Percentiles rank a stretch among this genome's conserved stretches.
Conservation (phyloP, 306 rosid genomes). For the Cucurbita maxima region DNA sequence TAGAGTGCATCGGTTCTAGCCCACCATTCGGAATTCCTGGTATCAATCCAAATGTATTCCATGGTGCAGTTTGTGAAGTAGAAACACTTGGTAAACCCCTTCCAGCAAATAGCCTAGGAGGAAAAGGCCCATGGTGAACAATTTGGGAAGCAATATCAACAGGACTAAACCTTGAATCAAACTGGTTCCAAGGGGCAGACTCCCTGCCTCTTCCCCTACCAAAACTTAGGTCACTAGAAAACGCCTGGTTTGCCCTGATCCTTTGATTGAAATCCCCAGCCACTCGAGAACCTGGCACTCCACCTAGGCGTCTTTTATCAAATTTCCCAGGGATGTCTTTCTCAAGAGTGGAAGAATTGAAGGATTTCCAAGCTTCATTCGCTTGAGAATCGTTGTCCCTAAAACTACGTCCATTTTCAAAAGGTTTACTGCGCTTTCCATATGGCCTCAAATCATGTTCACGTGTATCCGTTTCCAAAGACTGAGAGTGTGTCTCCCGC, state of each 20-base stretch:
- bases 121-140: conserved; percentile 69
- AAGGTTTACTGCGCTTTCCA: conserved; percentile 57
- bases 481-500: conserved; percentile 34
- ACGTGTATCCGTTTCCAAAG: conserved; percentile 59
- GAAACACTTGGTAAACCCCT: conserved; percentile 75
- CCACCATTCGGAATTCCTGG: conserved; percentile 74
- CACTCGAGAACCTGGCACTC: conserved; percentile 33
- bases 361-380: conserved; percentile 42
- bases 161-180: conserved; percentile 66
- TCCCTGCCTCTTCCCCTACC: conserved; percentile 95
- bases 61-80: conserved; percentile 59
- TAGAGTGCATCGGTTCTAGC: conserved; percentile 70
- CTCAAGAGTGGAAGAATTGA: conserved; percentile 26
- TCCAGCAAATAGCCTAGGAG: conserved; percentile 56
- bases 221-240: conserved; percentile 40
- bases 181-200: conserved; percentile 67
- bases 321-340: conserved; percentile 46
- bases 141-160: conserved; percentile 73
- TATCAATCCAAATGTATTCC: conserved; percentile 79
- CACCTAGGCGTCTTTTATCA: conserved; percentile 65
- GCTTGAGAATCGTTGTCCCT: conserved; percentile 67
- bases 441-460: conserved; percentile 66
- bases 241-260: conserved; percentile 41
- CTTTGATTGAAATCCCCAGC: conserved; percentile 63
- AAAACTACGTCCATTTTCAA: conserved; percentile 50